phyloP scores from a whole-genome alignment of 225 moss, liverwort and hornwort genomes.

The Bryoerythrophyllum caledonicum region DNA sequence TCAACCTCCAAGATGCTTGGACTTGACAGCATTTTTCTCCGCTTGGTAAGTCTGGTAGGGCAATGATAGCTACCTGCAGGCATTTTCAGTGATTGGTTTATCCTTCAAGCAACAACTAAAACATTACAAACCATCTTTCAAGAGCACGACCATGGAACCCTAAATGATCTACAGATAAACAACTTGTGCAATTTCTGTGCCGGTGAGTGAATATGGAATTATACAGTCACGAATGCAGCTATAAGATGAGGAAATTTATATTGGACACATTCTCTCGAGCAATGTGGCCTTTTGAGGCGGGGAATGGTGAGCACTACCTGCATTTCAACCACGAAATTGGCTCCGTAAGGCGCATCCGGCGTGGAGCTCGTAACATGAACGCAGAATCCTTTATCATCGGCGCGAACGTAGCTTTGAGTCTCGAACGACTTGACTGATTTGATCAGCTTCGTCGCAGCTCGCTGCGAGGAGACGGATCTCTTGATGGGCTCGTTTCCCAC shows the following conservation, averaged over 20 bases:
- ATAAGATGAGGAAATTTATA: not conserved
- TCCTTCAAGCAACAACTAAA: not conserved
- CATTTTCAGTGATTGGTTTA: not conserved
- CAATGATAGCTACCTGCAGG: conserved; percentile 33
- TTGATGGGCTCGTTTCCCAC: conserved; percentile 52
- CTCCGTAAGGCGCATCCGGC: conserved; percentile 89
- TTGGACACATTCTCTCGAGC: not conserved
- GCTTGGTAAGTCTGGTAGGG: conserved; percentile 19
- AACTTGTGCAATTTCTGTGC: not conserved
- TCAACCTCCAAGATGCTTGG: conserved; percentile 64
- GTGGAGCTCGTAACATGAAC: conserved; percentile 57
- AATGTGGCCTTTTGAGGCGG: not conserved
- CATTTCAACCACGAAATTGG: conserved; percentile 63
- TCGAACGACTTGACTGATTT: conserved; percentile 73
- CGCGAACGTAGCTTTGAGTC: conserved; percentile 66
- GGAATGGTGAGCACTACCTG: conserved; percentile 38
- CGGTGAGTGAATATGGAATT: not conserved
- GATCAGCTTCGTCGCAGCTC: conserved; percentile 75
- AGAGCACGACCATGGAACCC: conserved; percentile 4
- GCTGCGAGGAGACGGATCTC: conserved; percentile 60
- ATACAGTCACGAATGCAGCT: not conserved
- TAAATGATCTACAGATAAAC: not conserved
- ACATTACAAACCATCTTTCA: not conserved
- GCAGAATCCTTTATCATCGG: conserved; percentile 75
- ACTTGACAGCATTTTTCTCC: conserved; percentile 51